Conservation (phyloP, 192 early-diverging fungal genomes). For the Allomyces javanicus region DNA sequence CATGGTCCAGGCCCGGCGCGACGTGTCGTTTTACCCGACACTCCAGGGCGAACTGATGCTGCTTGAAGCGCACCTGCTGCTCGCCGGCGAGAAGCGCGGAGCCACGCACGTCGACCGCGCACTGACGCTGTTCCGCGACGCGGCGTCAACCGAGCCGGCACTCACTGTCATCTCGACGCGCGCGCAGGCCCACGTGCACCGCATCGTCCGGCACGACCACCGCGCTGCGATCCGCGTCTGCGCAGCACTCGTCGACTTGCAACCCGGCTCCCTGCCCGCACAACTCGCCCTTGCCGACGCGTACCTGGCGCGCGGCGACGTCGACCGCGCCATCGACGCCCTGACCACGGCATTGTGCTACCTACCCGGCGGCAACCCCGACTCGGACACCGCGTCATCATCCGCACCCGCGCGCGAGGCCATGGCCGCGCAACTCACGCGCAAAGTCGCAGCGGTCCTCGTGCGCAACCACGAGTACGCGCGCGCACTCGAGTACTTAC, state of each 20-base stretch:
- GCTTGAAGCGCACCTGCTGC: neutral
- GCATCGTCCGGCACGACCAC: neutral
- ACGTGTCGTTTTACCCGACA: neutral
- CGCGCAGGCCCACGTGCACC: neutral
- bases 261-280: neutral
- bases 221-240: neutral
- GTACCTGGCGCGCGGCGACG: neutral
- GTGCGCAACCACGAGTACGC: neutral
- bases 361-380: neutral
- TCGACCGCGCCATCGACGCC: neutral
- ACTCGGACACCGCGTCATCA: too few relatives aligned
- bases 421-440: too few relatives aligned
- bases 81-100: neutral
- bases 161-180: neutral
- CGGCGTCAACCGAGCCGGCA: neutral
- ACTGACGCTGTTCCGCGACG: neutral
- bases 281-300: neutral
- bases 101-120: neutral
- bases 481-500: neutral
- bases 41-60: neutral
- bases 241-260: neutral
- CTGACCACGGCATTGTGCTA: neutral
- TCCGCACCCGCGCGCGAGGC: too few relatives aligned
- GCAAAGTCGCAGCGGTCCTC: neutral
- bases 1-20: neutral